Evolutionary conservation across 23 red algal species (phyloP), one percentile per base, ranked within the genome.

Genomic region (Cyanidium caldarium): DNA sequence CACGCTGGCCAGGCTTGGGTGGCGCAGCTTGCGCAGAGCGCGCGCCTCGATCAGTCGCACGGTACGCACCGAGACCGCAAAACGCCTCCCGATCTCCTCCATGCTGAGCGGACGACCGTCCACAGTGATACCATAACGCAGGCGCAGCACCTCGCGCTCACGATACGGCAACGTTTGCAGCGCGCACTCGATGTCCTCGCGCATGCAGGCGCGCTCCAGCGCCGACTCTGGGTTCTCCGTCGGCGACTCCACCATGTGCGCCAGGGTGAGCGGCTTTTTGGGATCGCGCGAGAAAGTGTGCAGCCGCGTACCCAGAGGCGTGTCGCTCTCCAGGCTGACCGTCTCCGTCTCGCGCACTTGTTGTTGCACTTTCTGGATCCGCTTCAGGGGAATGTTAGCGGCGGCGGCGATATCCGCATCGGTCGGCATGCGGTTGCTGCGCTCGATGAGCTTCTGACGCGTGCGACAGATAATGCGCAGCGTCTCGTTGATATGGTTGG

Each of bases 1-100:
- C 14, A 86, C 76, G 0, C 77, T 72, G 37, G 86, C 84, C 46
- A 68, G 73, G 67, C 73, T 85, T 37, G 91, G 91, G 51, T 96
- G 80, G 29, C 91, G 51, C 29, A 96, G 51, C 72, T 96, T 96
- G 43, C 83, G 58, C 78, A 96, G 68, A 30, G 91, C 91, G 57
- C 80, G 81, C 0, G 91, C 68, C 74, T 96, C 91, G 65, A 96
- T 96, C 74, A 87, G 91, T 38, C 91, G 81, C 36, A 96, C 85
- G 45, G 80, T 72, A 66, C 85, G 82, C 37, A 79, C 78, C 33
- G 91, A 81, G 30, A 96, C 80, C 23, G 67, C 69, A 72, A 85
- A 96, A 34, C 78, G 51, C 34, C 37, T 44, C 36, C 84, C 84
- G 44, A 96, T 84, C 56, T 96, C 76, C 65, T 86, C 85, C 73